Conservation (phyloP, 495 filamentous ascomycete species). For the Annulohypoxylon stygium region DNA sequence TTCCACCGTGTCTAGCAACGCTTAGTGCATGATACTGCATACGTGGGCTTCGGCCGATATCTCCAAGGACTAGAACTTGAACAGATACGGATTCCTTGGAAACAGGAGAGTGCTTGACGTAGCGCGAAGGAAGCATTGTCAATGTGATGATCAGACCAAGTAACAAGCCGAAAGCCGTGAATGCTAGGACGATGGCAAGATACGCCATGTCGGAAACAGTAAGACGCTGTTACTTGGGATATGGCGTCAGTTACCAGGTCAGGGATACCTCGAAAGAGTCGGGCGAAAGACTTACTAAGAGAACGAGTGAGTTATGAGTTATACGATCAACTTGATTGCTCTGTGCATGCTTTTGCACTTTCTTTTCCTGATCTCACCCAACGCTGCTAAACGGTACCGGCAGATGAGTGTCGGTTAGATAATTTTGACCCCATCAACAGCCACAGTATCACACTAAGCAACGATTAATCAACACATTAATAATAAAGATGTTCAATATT, state of each 20-base stretch:
- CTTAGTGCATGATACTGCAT: slow-evolving; percentile 99
- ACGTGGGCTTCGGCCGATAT: slow-evolving; percentile 94
- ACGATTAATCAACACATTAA: background rate
- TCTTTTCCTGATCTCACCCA: background rate
- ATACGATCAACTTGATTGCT: background rate
- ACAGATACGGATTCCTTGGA: slow-evolving; percentile 60
- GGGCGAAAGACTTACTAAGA: slow-evolving; percentile 19
- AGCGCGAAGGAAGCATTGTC: slow-evolving; percentile 44
- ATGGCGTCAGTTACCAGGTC: background rate
- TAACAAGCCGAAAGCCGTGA: slow-evolving; percentile 39
- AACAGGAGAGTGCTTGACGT: slow-evolving; percentile 46
- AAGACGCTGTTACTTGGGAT: slow-evolving; percentile 18
- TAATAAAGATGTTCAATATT: background rate
- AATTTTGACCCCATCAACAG: slow-evolving; percentile 12
- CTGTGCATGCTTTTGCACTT: background rate
- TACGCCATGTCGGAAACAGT: slow-evolving; percentile 45
- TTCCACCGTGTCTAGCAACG: slow-evolving; percentile 83
- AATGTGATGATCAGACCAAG: slow-evolving; percentile 32
- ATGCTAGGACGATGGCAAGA: slow-evolving; percentile 45
- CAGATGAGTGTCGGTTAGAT: slow-evolving; percentile 10
- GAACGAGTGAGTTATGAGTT: slow-evolving; percentile 3
- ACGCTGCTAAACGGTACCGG: background rate
- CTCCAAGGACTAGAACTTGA: slow-evolving; percentile 95
- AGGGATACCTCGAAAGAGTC: background rate
- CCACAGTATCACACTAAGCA: background rate